These are phyloP conservation scores for Lactifluus rugatus DNA, from an alignment of 768 basidiomycete genomes.

Conservation along the genomic window DNA sequence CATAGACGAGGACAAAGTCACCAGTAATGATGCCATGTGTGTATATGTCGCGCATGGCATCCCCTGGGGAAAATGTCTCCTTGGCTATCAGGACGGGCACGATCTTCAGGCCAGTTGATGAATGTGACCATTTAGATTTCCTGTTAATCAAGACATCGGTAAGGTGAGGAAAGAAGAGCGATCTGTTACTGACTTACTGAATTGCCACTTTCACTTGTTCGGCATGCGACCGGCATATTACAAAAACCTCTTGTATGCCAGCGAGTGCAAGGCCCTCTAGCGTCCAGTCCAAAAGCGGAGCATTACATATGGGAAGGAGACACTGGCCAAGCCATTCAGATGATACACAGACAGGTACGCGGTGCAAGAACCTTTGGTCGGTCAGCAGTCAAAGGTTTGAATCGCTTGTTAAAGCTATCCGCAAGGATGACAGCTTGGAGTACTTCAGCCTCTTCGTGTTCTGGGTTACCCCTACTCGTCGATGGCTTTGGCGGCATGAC, in stretches of 20 bases:
- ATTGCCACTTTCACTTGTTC: constrained; percentile 79
- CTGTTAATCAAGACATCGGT: constrained; percentile 29
- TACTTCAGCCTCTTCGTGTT: constrained; percentile 70
- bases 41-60: constrained; percentile 91
- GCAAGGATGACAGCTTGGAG: constrained; percentile 93
- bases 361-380: constrained; percentile 61
- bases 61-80: constrained; percentile 80
- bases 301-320: constrained; percentile 89
- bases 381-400: constrained; percentile 79
- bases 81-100: constrained; percentile 79
- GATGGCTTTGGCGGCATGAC: constrained; percentile 61
- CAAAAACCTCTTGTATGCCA: constrained; percentile 92
- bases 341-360: not conserved
- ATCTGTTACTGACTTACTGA: constrained; percentile 41
- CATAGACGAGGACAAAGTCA: constrained; percentile 87
- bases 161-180: not conserved
- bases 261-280: constrained; percentile 91
- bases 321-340: constrained; percentile 40
- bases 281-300: constrained; percentile 90
- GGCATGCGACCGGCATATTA: constrained; percentile 87
- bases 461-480: constrained; percentile 50
- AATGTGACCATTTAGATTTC: constrained; percentile 77
- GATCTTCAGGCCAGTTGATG: constrained; percentile 71
- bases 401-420: constrained; percentile 92
- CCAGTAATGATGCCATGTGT: constrained; percentile 80